Base-by-base conservation (phyloP, 2,329 filamentous ascomycete genomes). In the Podosphaera aphanis region DNA sequence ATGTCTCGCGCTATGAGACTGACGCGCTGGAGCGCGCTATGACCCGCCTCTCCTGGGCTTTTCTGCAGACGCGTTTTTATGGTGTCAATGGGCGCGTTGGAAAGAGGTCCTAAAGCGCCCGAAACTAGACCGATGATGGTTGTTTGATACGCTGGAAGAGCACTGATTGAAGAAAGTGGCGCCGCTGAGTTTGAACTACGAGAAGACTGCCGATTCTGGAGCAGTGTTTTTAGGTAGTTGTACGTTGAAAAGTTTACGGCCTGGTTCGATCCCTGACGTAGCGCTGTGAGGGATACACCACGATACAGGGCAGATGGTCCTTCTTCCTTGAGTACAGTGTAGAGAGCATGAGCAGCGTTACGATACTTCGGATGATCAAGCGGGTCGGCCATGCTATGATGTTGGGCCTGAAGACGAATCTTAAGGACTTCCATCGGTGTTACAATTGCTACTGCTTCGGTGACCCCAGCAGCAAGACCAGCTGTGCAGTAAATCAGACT, bases 401-500 rank as follows among this genome's bases (percentile, higher is more conserved):
- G 83, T 66, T 98, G 90, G 3, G 88, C 88, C 70, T 98, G 90
- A 55, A 98, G 74, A 43, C 90, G 82, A 61, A 98, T 98, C 73
- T 98, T 98, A 65, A 98, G 76, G 50, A 98, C 90, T 67, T 98
- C 90, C 90, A 98, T 98, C 5, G 90, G 90, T 25, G 86, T 94
- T 47, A 98, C 90, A 44, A 98, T 83, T 43, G 83, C 79, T 39
- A 98, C 88, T 52, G 90, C 90, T 71, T 98, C 90, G 18, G 90
- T 95, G 16, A 98, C 77, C 64, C 90, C 90, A 21, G 90, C 90
- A 20, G 82, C 74, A 40, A 98, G 77, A 59, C 90, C 90, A 55
- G 90, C 83, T 77, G 51, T 45, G 0, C 13, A 18, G 15, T 35
- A 23, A 43, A 45, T 33, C 18, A 37, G 16, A 38, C n/a, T 15